These are phyloP conservation scores for Backusella psychrophila DNA, from an alignment of 192 early-diverging fungal genomes.

Conservation along the genomic window DNA sequence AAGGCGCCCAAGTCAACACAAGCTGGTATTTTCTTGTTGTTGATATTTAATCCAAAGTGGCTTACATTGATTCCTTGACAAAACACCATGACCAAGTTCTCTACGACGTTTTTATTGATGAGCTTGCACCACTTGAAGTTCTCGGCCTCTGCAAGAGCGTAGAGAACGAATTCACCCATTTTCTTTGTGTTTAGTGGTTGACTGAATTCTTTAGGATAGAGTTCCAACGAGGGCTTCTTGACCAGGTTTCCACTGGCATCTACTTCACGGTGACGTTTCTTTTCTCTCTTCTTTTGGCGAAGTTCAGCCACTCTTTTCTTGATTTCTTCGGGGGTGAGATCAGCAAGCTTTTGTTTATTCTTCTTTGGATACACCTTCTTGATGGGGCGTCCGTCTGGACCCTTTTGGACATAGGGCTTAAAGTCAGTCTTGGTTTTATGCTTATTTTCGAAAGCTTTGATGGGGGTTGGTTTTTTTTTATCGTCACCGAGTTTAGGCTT, in stretches of 20 bases:
- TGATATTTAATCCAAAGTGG: conserved; percentile 34
- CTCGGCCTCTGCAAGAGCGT: conserved; percentile 39
- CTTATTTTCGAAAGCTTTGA: background rate
- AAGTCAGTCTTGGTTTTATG: too few species aligned
- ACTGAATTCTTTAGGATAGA: conserved; percentile 3
- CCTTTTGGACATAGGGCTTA: background rate
- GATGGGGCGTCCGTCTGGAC: background rate
- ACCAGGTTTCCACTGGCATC: background rate
- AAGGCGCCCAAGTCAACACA: conserved; percentile 14
- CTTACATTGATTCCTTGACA: conserved; percentile 41
- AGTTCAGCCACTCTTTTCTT: background rate
- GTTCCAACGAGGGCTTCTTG: background rate
- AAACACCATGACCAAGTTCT: conserved; percentile 40
- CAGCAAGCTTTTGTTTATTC: background rate
- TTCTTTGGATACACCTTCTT: background rate
- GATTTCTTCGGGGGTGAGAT: conserved; percentile 7
- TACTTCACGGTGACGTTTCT: background rate
- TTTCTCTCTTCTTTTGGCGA: background rate
- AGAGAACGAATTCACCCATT: conserved; percentile 44
- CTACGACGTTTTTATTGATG: conserved; percentile 32
- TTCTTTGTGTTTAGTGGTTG: conserved; percentile 18
- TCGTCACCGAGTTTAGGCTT: background rate
- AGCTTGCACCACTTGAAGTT: conserved; percentile 37
- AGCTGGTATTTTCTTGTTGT: conserved; percentile 23
- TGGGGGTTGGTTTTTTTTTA: background rate